Evolutionary conservation across 805 yeast species (phyloP).

Genomic region (Cephaloascus albidus): DNA sequence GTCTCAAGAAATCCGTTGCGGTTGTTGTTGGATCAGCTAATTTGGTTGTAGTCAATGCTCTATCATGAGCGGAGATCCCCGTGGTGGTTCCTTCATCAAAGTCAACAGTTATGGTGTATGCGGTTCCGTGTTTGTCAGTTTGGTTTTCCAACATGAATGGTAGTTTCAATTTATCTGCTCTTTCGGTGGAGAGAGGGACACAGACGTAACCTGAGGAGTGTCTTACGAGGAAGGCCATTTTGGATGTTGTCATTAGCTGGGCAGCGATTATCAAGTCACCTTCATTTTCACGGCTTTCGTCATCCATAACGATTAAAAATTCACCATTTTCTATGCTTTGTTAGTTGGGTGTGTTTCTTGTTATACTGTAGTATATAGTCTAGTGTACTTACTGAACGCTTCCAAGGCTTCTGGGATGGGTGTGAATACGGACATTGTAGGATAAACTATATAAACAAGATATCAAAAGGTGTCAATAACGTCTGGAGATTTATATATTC

Average conservation of each 20-base stretch:
- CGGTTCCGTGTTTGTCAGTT: slow-evolving; percentile 89
- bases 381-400: slow-evolving; percentile 50
- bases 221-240: slow-evolving; percentile 92
- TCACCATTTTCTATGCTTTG: slow-evolving; percentile 46
- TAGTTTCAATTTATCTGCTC: slow-evolving; percentile 74
- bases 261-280: slow-evolving; percentile 97
- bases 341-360: not conserved
- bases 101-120: slow-evolving; percentile 91
- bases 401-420: slow-evolving; percentile 63
- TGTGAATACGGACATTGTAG: slow-evolving; percentile 23
- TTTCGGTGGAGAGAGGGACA: slow-evolving; percentile 69
- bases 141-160: slow-evolving; percentile 64
- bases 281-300: slow-evolving; percentile 92
- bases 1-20: slow-evolving; percentile 69
- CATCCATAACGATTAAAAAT: slow-evolving; percentile 93
- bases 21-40: slow-evolving; percentile 54
- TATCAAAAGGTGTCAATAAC: too few species aligned
- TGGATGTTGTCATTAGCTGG: slow-evolving; percentile 60
- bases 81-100: slow-evolving; percentile 85
- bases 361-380: too few species aligned
- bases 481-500: too few species aligned
- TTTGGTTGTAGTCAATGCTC: slow-evolving; percentile 71
- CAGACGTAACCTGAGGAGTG: slow-evolving; percentile 89
- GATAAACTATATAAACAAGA: too few species aligned
- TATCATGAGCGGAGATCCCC: slow-evolving; percentile 91